A percentile compares a stretch with the other conserved stretches of the same genome.
Evolutionary conservation across 208 protist species (phyloP).

Genomic region (Leishmania guyanensis): DNA sequence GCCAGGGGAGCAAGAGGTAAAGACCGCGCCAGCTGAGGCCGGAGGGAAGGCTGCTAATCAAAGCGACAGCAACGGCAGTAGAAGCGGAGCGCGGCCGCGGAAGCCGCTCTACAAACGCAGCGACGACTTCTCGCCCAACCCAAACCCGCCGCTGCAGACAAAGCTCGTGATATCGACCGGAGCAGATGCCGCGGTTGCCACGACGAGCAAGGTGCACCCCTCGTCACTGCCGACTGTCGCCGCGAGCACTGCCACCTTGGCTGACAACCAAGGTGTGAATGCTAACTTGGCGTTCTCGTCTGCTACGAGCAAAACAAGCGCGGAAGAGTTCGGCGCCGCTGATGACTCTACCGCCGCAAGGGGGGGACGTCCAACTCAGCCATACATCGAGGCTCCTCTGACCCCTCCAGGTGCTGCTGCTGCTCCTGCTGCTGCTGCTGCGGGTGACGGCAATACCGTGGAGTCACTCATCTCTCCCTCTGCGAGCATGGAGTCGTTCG

Average conservation of each 20-base stretch:
- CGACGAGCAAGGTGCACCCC: too few species aligned
- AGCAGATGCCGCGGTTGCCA: not conserved
- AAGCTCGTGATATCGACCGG: not conserved
- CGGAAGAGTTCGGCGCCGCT: not conserved
- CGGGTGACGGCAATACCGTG: not conserved
- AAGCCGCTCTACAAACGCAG: constrained; percentile 3
- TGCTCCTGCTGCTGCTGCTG: not conserved
- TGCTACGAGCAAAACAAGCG: constrained; percentile 10
- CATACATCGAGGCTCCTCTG: not conserved
- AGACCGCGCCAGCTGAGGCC: not conserved
- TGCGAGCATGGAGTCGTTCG: constrained; percentile 19
- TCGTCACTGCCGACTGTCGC: not conserved
- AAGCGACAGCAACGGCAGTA: not conserved
- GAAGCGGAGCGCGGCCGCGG: not conserved
- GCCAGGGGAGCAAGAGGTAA: constrained; percentile 4
- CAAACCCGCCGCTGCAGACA: constrained; percentile 1
- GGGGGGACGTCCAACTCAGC: not conserved
- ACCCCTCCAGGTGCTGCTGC: too few species aligned
- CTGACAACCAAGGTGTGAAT: not conserved
- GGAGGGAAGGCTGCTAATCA: not conserved
- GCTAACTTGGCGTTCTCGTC: not conserved
- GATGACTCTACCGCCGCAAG: not conserved
- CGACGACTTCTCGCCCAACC: constrained; percentile 10
- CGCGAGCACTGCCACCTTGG: not conserved
- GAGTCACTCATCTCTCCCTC: not conserved